Evolutionary conservation across 2,329 filamentous ascomycete genomes (phyloP).

Genomic region (Fusarium protoensiforme): DNA sequence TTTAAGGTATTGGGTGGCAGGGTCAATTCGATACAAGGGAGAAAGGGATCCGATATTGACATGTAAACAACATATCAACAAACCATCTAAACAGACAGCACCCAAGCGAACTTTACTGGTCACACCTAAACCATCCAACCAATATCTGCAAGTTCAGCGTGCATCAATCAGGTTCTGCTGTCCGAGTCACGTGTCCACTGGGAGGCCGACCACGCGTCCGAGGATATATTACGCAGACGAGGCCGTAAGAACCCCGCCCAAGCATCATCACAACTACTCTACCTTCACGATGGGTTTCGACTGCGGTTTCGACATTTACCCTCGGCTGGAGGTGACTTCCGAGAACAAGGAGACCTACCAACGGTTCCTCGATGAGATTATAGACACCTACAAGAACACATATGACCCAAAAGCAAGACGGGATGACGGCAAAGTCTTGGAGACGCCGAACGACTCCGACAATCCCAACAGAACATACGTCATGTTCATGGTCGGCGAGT

Average conservation of each 20-base stretch:
- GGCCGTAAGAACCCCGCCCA: neutral
- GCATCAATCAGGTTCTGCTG: neutral
- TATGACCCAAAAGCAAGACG: neutral
- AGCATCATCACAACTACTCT: neutral
- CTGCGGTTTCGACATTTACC: slow-evolving; percentile 19
- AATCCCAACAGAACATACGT: neutral
- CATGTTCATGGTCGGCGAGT: neutral
- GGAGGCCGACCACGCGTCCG: neutral
- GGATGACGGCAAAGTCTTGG: neutral
- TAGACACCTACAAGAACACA: neutral
- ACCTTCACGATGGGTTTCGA: neutral
- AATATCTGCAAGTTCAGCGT: too few relatives aligned
- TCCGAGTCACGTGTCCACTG: neutral
- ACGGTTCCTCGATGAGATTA: neutral
- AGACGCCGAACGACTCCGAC: neutral
- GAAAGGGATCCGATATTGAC: too few relatives aligned
- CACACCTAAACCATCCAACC: too few relatives aligned
- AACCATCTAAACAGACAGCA: too few relatives aligned
- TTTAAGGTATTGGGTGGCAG: too few relatives aligned
- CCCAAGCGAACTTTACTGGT: too few relatives aligned
- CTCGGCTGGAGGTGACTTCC: neutral
- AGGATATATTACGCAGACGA: neutral
- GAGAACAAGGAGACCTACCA: neutral
- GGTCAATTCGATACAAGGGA: too few relatives aligned
- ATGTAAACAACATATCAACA: too few relatives aligned